These are phyloP conservation scores for Tetrapisispora fleetii DNA, from an alignment of 805 yeast species.

Conservation along the genomic window DNA sequence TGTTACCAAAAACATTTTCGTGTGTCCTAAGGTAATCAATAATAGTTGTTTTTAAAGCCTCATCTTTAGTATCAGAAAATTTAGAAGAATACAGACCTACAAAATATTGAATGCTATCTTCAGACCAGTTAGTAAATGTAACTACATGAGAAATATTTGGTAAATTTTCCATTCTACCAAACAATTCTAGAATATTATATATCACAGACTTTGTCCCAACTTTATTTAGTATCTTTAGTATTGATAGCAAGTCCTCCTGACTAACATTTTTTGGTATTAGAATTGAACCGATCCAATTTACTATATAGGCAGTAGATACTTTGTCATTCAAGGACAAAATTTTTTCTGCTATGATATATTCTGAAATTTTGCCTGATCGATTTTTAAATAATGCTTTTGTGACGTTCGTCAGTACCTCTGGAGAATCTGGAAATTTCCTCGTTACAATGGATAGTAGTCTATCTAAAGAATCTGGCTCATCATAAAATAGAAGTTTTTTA, in stretches of 20 bases:
- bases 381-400: constrained; percentile 10
- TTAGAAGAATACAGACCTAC: constrained; percentile 5
- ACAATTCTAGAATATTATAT: constrained; percentile 11
- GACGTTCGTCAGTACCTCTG: constrained; percentile 4
- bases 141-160: constrained; percentile 6
- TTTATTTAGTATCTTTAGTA: neutral
- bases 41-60: neutral
- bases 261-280: constrained; percentile 13
- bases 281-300: constrained; percentile 20
- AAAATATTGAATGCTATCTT: constrained; percentile 7
- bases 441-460: neutral
- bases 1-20: neutral
- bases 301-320: constrained; percentile 8
- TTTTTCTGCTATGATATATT: constrained; percentile 8
- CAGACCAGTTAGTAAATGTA: constrained; percentile 9
- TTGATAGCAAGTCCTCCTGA: neutral
- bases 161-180: constrained; percentile 4
- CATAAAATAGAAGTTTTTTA: neutral
- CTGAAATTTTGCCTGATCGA: constrained; percentile 7
- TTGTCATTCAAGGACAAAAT: constrained; percentile 10
- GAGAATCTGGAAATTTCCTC: neutral
- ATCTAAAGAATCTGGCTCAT: neutral
- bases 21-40: neutral
- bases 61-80: neutral
- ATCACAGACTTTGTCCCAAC: constrained; percentile 6